Base-by-base conservation (phyloP, 352 stramenopile genomes). In the Globisporangium ultimum region DNA sequence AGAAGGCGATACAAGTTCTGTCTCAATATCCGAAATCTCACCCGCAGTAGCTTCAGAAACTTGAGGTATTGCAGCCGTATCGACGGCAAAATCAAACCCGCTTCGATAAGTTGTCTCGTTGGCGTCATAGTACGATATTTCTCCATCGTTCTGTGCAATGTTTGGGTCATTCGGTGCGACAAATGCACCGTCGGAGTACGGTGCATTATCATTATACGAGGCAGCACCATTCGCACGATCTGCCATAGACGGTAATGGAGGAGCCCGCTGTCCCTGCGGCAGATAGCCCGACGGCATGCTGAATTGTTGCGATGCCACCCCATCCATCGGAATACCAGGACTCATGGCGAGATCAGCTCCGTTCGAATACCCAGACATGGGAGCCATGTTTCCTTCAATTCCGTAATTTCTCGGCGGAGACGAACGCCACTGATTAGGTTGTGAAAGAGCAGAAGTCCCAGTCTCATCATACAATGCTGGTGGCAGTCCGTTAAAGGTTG, bases 61-160 rank as follows among this genome's bases (percentile, higher is more conserved):
- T 55, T 4, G 49, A 41, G 7, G 28, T 36, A 10, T 36, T 36
- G 38, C 18, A 18, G 47, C 59, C 13, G 28, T 22, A 59, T 74
- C 60, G 36, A 79, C 55, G 34, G 85, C 74, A 47, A 89, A 87
- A 32, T 80, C 69, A 51, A 78, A 74, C 13, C 64, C 68, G 49
- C 72, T 82, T 21, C 83, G 80, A 51, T 79, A 92, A 0, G 77
- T 83, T 38, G 78, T 87, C 17, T 64, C 78, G 17, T 89, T 88
- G 2, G 80, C 72, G 53, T 89, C 80, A 42, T 81, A 91, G 54
- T 77, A 91, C 53, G 72, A 76, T 17, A 89, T 70, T n/a, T 75
- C 72, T 28, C 71, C 48, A 57, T 80, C 70, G 47, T 70, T 52
- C 11, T 68, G 58, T 2, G 63, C 56, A 9, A 87, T 51, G 41